These are phyloP conservation scores for Tricholoma hemisulphureum DNA, from an alignment of 768 basidiomycete genomes.

Conservation along the genomic window DNA sequence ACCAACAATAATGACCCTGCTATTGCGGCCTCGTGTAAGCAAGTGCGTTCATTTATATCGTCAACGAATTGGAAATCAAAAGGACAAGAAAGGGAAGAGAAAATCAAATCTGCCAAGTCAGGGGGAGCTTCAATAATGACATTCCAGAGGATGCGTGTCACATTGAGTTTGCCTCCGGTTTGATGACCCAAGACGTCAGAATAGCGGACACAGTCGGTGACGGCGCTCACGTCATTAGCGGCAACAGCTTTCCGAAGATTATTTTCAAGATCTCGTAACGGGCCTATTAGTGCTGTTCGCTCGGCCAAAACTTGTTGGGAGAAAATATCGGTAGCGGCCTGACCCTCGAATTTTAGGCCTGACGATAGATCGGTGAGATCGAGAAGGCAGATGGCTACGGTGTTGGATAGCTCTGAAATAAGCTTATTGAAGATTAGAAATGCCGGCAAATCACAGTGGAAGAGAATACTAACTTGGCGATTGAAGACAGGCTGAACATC, in stretches of 20 bases:
- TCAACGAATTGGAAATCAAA: conserved; percentile 93
- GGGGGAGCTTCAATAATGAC: conserved; percentile 78
- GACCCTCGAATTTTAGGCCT: conserved; percentile 75
- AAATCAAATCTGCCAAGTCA: conserved; percentile 71
- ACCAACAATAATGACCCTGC: conserved; percentile 78
- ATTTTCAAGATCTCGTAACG: conserved; percentile 85
- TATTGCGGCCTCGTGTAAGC: conserved; percentile 90
- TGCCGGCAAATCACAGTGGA: conserved; percentile 7
- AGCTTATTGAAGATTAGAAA: conserved; percentile 57
- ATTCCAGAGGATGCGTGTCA: conserved; percentile 95
- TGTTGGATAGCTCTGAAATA: conserved; percentile 93
- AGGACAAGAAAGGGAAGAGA: conserved; percentile 59
- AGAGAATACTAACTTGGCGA: conserved; percentile 65
- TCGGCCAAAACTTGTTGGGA: conserved; percentile 70
- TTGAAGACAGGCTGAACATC: conserved; percentile 99
- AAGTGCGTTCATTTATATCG: conserved; percentile 94
- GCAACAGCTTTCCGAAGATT: conserved; percentile 79
- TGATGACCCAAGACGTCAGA: conserved; percentile 66
- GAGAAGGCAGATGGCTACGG: conserved; percentile 79
- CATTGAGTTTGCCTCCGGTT: conserved; percentile 58
- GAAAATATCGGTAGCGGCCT: conserved; percentile 73
- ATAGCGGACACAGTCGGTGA: conserved; percentile 68
- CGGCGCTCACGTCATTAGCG: conserved; percentile 53
- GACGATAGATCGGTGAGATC: conserved; percentile 76
- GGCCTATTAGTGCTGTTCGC: conserved; percentile 58